A percentile compares a stretch with the other conserved stretches of the same genome.
These are phyloP conservation scores for Articulospora tetracladia DNA, from an alignment of 495 filamentous ascomycete species.

Conservation along the genomic window DNA sequence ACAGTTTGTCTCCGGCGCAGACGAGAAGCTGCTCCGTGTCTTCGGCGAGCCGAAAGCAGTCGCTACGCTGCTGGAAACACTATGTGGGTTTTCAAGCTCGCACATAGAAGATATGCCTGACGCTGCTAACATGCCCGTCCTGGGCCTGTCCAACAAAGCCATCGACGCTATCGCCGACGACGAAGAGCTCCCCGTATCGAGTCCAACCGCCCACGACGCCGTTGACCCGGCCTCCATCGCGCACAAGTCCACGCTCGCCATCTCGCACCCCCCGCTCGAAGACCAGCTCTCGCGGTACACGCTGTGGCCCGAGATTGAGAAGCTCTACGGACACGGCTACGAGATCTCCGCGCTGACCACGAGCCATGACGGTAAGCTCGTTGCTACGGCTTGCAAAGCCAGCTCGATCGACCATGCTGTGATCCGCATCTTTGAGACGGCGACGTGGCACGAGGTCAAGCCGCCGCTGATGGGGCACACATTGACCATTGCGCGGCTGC, in stretches of 20 bases:
- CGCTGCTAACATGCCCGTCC: slow-evolving; percentile 86
- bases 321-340: slow-evolving; percentile 98
- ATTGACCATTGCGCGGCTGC: slow-evolving; percentile 75
- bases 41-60: slow-evolving; percentile 88
- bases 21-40: slow-evolving; percentile 94
- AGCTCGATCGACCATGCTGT: slow-evolving; percentile 92
- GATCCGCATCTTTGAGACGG: slow-evolving; percentile 84
- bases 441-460: slow-evolving; percentile 80
- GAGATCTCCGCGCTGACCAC: slow-evolving; percentile 90
- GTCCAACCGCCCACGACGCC: slow-evolving; percentile 33
- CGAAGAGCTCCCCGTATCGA: slow-evolving; percentile 25
- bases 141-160: slow-evolving; percentile 96
- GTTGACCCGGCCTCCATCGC: slow-evolving; percentile 38
- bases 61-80: slow-evolving; percentile 63
- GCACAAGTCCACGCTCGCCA: slow-evolving; percentile 35
- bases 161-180: slow-evolving; percentile 55
- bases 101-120: slow-evolving; percentile 56
- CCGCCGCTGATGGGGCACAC: slow-evolving; percentile 77
- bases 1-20: slow-evolving; percentile 90
- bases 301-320: slow-evolving; percentile 93
- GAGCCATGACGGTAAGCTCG: slow-evolving; percentile 64
- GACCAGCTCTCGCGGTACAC: slow-evolving; percentile 87
- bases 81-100: slow-evolving; percentile 56
- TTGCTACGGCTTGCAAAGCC: slow-evolving; percentile 93
- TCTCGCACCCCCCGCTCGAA: slow-evolving; percentile 76